Evolutionary conservation across 2,329 filamentous ascomycete genomes (phyloP), one percentile per base, ranked within the genome.

Genomic region (Ilyonectria mors-panacis): DNA sequence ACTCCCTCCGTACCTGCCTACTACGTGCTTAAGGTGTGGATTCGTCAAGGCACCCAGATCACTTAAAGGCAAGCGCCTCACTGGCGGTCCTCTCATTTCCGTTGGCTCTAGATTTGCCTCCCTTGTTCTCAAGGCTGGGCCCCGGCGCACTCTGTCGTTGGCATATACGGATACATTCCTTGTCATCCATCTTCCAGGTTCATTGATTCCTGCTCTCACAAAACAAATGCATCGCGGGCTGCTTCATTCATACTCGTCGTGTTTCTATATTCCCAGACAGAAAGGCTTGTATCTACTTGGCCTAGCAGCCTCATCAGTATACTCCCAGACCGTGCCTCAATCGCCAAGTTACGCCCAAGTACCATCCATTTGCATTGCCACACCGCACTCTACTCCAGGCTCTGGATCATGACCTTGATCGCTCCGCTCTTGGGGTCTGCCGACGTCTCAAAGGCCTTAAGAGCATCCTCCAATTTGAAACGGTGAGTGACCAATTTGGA

Each of bases 321-420:
- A 57, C 51, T 65, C 63, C 57, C 35, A 33, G 48, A 71, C 53
- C 63, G 51, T 59, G 60, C 69, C 67, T 69, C 64, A 53, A 73
- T 71, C 59, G 33, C 70, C 67, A 73, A 67, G 62, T 62, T 75
- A 73, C 73, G 70, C 73, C 73, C 73, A 62, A 70, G 71, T 72
- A 74, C 73, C 68, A 35, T 66, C 57, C 47, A 67, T 55, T 60
- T 45, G 57, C 44, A 62, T 63, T 47, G 26, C 17, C 30, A n/a
- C 50, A 19, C 53, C 66, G 13, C 59, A 17, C 51, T 54, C 68
- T 82, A 88, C 10, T 89, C 87, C 70, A 88, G 72, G 76, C 89
- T 94, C 85, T 95, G 94, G 77, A 98, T 98, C 87, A 94, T 93
- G 67, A 98, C 95, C 87, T 98, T 98, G 83, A 98, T 98, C n/a